phyloP scores from a whole-genome alignment of 441 rosid species.

The Mallotus japonicus region DNA sequence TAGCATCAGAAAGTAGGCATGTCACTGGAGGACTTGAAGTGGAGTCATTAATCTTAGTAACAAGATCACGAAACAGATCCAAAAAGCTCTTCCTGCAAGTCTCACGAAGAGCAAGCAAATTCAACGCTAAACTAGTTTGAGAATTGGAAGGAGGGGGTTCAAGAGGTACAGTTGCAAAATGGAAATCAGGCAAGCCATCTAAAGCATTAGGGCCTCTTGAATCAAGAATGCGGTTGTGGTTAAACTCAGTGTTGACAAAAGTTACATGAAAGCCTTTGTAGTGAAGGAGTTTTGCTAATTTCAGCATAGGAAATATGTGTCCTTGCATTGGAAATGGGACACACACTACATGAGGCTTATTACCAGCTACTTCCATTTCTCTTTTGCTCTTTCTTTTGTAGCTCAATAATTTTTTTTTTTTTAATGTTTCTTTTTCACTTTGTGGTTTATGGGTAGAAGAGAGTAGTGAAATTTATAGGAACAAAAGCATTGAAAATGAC shows the following conservation, averaged over 20 bases:
- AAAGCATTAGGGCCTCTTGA: slow-evolving; percentile 22
- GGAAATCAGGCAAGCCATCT: slow-evolving; percentile 23
- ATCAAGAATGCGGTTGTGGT: slow-evolving; percentile 26
- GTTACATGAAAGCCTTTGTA: slow-evolving; percentile 34
- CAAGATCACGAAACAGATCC: slow-evolving; percentile 6
- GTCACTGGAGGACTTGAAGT: slow-evolving; percentile 21
- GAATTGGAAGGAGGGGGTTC: slow-evolving; percentile 23
- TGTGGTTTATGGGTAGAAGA: neutral
- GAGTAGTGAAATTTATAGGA: neutral
- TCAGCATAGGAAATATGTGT: slow-evolving; percentile 33
- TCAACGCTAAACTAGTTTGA: slow-evolving; percentile 16
- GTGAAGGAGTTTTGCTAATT: slow-evolving; percentile 34
- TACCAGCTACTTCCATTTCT: slow-evolving; percentile 5
- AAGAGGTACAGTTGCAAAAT: slow-evolving; percentile 27
- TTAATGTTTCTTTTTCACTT: neutral
- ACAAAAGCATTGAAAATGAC: neutral
- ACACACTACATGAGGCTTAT: slow-evolving; percentile 32
- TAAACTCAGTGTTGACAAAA: slow-evolving; percentile 31
- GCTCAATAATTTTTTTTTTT: neutral
- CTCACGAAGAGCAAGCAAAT: slow-evolving; percentile 16
- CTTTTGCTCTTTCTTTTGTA: neutral
- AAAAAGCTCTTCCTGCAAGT: slow-evolving; percentile 7
- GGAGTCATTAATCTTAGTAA: slow-evolving; percentile 13
- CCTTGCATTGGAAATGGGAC: slow-evolving; percentile 38
- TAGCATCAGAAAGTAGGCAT: slow-evolving; percentile 22